Conservation (phyloP, 371 early-diverging fungal genomes). For the Mucor piriformis region DNA sequence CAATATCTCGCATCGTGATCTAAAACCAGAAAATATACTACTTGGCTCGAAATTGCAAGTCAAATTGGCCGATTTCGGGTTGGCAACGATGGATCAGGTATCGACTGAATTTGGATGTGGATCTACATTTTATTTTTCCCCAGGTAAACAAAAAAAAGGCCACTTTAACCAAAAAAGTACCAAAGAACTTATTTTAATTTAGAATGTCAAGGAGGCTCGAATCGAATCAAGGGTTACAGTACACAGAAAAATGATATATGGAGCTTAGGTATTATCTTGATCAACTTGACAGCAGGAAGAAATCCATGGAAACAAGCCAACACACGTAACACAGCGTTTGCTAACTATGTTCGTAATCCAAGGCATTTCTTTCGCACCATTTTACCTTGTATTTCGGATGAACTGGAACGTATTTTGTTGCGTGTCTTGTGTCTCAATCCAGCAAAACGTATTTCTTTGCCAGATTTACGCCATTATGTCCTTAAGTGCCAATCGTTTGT, state of each 20-base stretch:
- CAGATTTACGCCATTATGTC: conserved; percentile 63
- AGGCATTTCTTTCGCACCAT: conserved; percentile 64
- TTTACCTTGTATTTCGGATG: conserved; percentile 67
- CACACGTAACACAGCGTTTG: conserved; percentile 70
- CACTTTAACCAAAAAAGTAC: not conserved
- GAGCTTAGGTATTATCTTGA: conserved; percentile 82
- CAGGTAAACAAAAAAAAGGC: conserved; percentile 61
- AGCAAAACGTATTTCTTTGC: conserved; percentile 65
- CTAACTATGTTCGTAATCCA: conserved; percentile 63
- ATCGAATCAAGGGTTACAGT: conserved; percentile 56
- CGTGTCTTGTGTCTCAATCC: conserved; percentile 78
- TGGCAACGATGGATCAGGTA: conserved; percentile 68
- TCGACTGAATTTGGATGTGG: conserved; percentile 81
- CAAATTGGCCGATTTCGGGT: conserved; percentile 82
- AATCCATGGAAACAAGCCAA: conserved; percentile 86
- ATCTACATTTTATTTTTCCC: conserved; percentile 91
- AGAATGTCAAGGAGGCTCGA: conserved; percentile 76
- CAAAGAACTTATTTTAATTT: conserved; percentile 16
- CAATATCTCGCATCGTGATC: conserved; percentile 86
- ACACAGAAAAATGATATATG: conserved; percentile 84
- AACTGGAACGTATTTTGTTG: conserved; percentile 71
- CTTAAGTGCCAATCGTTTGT: conserved; percentile 62
- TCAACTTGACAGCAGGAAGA: conserved; percentile 75
- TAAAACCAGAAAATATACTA: conserved; percentile 93
- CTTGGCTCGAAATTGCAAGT: conserved; percentile 49